Base-by-base conservation (phyloP, 1,139 yeast genomes). In the Nakaseomyces glabratus region DNA sequence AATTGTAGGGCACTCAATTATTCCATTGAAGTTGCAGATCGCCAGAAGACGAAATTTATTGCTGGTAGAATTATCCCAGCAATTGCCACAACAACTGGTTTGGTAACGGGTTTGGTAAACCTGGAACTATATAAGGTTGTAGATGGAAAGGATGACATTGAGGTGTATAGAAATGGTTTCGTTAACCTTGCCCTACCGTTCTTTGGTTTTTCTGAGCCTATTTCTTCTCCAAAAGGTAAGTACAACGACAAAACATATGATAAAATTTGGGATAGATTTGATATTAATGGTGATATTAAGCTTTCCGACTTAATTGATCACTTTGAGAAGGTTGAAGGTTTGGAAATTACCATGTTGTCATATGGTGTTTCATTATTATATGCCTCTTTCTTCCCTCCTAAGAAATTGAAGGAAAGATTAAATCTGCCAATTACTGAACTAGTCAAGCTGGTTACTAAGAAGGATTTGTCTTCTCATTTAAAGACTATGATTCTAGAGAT, bases 41-140 rank as follows among this genome's bases (percentile, higher is more conserved):
- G 73, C 39, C 72, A 72, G 36, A 80, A 77, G 62, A 82, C 93
- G 20, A 82, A 82, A 57, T 79, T 81, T 45, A 81, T 81, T 57
- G 93, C 93, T 11, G 97, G 97, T 37, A 79, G 93, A 61, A 90
- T 90, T 47, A 88, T 90, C 47, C 99, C 99, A 9, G 98, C 98
- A 12, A 90, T 90, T 66, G 98, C 98, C 24, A 90, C 99, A 2
- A 93, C 99, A 4, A 90, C 99, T 14, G 94, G 96, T 9, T 68
- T 88, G 49, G 97, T 90, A 10, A 85, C 98, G 4, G 99, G 99
- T 30, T 69, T 90, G 52, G 94, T 86, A 25, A 84, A 93, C 54
- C 67, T 90, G 48, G 99, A 90, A 62, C 68, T 90, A 41, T 82
- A 85, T 68, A 90, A 90, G 65, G 90, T 90, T 43, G 85, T 78